Evolutionary conservation across 2,329 filamentous ascomycete species (phyloP).

Genomic region (Atkinsonella texensis): DNA sequence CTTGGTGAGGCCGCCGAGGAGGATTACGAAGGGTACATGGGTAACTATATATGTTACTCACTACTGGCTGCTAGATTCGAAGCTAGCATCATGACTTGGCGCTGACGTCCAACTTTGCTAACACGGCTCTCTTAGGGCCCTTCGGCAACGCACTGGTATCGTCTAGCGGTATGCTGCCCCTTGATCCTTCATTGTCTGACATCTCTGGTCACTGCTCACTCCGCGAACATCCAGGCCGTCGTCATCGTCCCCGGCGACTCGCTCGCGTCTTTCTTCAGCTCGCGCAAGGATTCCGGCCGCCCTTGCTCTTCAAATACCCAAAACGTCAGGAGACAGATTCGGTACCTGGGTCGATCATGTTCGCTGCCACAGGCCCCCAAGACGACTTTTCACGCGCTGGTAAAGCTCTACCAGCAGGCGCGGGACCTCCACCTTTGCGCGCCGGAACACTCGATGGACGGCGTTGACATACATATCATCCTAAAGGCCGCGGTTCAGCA

Average conservation of each 20-base stretch:
- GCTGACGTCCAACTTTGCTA: background rate
- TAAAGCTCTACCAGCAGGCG: conserved; percentile 1
- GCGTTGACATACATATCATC: background rate
- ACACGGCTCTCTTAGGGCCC: conserved; percentile 9
- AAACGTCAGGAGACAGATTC: conserved; percentile 4
- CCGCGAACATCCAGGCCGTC: conserved; percentile 8
- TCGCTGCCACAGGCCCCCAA: background rate
- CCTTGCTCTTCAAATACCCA: no score
- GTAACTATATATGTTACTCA: conserved; percentile 14
- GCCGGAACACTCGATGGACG: background rate
- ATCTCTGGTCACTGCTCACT: background rate
- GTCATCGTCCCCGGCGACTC: conserved; percentile 11
- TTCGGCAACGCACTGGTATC: conserved; percentile 15
- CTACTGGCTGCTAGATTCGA: background rate
- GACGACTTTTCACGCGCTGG: conserved; percentile 1
- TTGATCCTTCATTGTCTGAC: background rate
- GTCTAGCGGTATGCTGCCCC: conserved; percentile 8
- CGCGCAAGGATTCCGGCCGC: accelerated
- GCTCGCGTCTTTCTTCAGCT: conserved; percentile 7
- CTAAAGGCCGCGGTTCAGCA: conserved; percentile 7
- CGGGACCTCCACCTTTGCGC: background rate
- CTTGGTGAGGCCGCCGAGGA: conserved; percentile 9
- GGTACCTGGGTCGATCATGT: conserved; percentile 7
- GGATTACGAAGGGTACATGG: conserved; percentile 16
- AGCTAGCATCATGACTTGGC: background rate